Evolutionary conservation across 2,329 filamentous ascomycete genomes (phyloP).

Genomic region (Fusarium lateritium): DNA sequence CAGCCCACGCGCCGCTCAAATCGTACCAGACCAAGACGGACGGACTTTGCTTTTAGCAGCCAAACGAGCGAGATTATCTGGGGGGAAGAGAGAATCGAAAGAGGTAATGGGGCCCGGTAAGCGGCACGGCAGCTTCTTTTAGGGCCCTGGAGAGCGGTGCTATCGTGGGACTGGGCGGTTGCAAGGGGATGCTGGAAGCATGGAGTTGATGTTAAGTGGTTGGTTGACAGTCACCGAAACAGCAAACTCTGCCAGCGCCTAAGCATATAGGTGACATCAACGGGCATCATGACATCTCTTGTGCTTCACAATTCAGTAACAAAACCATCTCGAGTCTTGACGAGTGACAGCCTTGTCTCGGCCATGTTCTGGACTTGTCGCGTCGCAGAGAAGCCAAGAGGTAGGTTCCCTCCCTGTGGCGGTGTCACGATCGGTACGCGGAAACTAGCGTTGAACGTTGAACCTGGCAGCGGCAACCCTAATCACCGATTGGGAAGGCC

Average conservation of each 20-base stretch:
- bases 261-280: conserved; percentile 33
- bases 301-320: conserved; percentile 30
- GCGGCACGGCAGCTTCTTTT: conserved; percentile 31
- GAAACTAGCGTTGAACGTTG: conserved; percentile 25
- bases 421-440: conserved; percentile 46
- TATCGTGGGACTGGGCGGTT: conserved; percentile 9
- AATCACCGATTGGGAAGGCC: not conserved
- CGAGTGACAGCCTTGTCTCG: conserved; percentile 38
- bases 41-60: conserved; percentile 37
- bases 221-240: conserved; percentile 25
- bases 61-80: conserved; percentile 29
- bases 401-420: conserved; percentile 24
- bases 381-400: conserved; percentile 17
- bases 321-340: conserved; percentile 17
- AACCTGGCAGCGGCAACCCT: not conserved
- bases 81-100: conserved; percentile 29
- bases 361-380: conserved; percentile 31
- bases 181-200: conserved; percentile 23
- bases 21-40: conserved; percentile 48
- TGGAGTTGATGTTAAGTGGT: conserved; percentile 38
- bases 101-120: conserved; percentile 35
- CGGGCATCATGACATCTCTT: conserved; percentile 36
- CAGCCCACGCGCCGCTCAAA: conserved; percentile 48
- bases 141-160: conserved; percentile 13
- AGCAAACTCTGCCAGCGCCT: conserved; percentile 25